Conservation (phyloP, 108 stramenopile species). For the Discostella pseudostelligera region DNA sequence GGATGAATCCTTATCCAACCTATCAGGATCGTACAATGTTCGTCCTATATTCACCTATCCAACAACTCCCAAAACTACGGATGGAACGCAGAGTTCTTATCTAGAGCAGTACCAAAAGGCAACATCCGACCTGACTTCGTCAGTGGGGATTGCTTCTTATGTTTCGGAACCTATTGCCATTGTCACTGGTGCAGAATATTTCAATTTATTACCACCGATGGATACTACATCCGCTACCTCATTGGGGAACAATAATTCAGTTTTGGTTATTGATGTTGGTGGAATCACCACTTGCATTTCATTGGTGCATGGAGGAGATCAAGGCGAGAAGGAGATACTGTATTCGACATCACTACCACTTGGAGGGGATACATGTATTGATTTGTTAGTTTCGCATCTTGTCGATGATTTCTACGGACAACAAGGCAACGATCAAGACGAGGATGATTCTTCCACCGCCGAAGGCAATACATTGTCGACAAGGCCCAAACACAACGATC, state of each 20-base stretch:
- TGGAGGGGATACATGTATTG: constrained; percentile 69
- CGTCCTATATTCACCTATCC: constrained; percentile 40
- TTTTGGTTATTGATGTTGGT: constrained; percentile 75
- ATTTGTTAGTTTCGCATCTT: constrained; percentile 54
- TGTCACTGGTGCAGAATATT: constrained; percentile 65
- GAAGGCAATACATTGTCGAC: not conserved
- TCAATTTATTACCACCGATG: constrained; percentile 48
- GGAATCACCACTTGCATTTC: constrained; percentile 54
- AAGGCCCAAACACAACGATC: constrained; percentile 31
- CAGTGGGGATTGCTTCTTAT: constrained; percentile 28
- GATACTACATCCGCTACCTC: not conserved
- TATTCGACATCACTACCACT: constrained; percentile 41
- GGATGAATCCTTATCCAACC: constrained; percentile 23
- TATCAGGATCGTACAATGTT: constrained; percentile 33
- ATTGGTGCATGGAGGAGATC: constrained; percentile 47
- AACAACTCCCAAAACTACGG: not conserved
- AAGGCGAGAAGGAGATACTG: constrained; percentile 26
- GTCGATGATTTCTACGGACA: constrained; percentile 35
- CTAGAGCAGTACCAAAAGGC: constrained; percentile 19
- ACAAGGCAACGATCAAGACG: not conserved
- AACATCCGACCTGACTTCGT: constrained; percentile 15
- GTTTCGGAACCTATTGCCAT: constrained; percentile 76
- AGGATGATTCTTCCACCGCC: constrained; percentile 12
- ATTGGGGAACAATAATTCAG: constrained; percentile 6
- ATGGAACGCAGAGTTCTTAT: not conserved